phyloP scores from a whole-genome alignment of 176 grass and related monocot genomes.

The Carex kokanica region DNA sequence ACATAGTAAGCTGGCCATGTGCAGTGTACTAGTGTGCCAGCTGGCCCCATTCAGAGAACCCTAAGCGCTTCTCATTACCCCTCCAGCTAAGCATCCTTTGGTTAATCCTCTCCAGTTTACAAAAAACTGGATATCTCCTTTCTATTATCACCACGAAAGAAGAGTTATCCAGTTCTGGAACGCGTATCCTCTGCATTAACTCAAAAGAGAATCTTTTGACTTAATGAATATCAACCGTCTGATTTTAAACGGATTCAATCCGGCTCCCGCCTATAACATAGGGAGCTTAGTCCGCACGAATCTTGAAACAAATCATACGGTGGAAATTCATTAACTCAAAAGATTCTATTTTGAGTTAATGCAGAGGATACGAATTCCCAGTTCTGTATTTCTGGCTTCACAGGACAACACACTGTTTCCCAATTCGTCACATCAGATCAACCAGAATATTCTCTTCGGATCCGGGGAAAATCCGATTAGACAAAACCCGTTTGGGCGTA shows the following conservation, averaged over 20 bases:
- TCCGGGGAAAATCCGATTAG: not conserved
- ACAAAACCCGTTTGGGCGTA: not conserved
- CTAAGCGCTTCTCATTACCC: constrained; percentile 14
- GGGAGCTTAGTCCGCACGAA: no score
- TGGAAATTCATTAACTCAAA: no score
- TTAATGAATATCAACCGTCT: no score
- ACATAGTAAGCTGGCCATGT: constrained; percentile 31
- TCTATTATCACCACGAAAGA: not conserved
- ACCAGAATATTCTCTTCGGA: constrained; percentile 20
- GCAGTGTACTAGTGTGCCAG: constrained; percentile 23
- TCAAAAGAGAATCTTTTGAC: no score
- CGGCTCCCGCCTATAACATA: no score
- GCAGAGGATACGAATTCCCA: no score
- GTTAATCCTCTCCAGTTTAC: not conserved
- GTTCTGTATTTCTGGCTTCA: not conserved
- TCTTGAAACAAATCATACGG: no score
- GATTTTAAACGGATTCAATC: no score
- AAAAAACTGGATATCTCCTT: not conserved
- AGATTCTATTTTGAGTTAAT: no score
- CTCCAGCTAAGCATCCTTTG: constrained; percentile 37
- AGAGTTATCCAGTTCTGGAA: not conserved
- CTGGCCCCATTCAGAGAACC: constrained; percentile 28
- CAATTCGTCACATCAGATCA: constrained; percentile 3
- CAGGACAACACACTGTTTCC: not conserved
- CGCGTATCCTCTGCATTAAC: no score